Conservation (phyloP, 768 basidiomycete species). For the Kwoniella europaea region DNA sequence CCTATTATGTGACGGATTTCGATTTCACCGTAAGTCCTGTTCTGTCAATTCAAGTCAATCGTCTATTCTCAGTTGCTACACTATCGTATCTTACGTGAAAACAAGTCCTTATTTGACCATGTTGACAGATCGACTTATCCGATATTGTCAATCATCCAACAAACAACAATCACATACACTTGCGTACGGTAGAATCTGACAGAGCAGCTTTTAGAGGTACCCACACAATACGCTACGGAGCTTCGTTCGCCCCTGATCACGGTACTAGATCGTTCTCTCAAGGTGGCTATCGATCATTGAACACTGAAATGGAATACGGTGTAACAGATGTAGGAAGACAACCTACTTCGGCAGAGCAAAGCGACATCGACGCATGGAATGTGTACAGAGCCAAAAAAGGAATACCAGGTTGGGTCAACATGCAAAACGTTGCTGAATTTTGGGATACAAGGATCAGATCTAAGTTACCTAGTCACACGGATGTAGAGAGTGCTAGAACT, state of each 20-base stretch:
- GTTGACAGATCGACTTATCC: conserved; percentile 41
- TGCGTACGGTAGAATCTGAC: conserved; percentile 37
- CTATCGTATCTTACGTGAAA: no score
- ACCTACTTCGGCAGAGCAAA: conserved; percentile 10
- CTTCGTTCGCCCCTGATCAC: conserved; percentile 24
- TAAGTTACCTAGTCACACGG: neutral
- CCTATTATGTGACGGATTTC: conserved; percentile 40
- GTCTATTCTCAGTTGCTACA: no score
- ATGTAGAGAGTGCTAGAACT: conserved; percentile 6
- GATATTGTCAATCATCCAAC: conserved; percentile 30
- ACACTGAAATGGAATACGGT: neutral
- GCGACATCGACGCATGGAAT: conserved; percentile 16
- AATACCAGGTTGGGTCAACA: conserved; percentile 59
- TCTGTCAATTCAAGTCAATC: neutral
- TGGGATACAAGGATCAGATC: conserved; percentile 37
- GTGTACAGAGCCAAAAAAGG: conserved; percentile 30
- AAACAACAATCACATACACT: conserved; percentile 59
- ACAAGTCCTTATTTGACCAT: no score
- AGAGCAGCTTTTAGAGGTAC: conserved; percentile 24
- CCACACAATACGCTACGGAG: conserved; percentile 25
- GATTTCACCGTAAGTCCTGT: conserved; percentile 43
- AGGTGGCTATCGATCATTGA: conserved; percentile 10
- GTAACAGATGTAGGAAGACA: conserved; percentile 23
- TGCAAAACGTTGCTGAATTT: conserved; percentile 29
- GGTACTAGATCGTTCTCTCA: neutral